These are phyloP conservation scores for Lentinus polychrous DNA, from an alignment of 1,284 basidiomycete genomes.

Conservation along the genomic window DNA sequence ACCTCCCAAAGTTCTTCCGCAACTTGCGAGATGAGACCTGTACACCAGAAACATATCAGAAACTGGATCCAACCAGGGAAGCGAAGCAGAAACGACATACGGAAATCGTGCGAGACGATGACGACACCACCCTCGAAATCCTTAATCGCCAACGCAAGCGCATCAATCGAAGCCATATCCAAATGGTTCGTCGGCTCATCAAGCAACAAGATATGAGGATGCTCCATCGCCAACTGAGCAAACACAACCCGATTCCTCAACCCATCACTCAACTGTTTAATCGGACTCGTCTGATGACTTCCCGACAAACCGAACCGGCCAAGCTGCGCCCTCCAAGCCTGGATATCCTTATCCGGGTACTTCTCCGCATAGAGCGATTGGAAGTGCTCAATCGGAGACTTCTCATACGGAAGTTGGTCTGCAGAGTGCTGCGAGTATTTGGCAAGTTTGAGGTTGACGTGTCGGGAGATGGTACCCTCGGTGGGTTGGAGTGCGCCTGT, in stretches of 20 bases:
- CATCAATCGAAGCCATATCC: constrained; percentile 95
- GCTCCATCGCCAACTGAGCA: constrained; percentile 89
- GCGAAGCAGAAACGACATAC: constrained; percentile 37
- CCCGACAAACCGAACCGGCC: constrained; percentile 96
- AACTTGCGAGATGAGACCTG: constrained; percentile 88
- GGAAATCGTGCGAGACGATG: constrained; percentile 97
- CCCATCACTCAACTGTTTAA: constrained; percentile 93
- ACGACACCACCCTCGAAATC: constrained; percentile 97
- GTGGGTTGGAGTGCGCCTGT: constrained; percentile 78
- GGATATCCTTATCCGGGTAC: constrained; percentile 90
- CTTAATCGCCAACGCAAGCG: constrained; percentile 91
- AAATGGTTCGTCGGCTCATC: constrained; percentile 92
- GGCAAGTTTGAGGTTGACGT: constrained; percentile 87
- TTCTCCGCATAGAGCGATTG: constrained; percentile 75
- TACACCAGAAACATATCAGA: constrained; percentile 12
- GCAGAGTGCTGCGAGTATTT: constrained; percentile 99
- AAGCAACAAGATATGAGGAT: constrained; percentile 84
- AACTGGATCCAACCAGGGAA: background rate
- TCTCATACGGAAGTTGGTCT: constrained; percentile 95
- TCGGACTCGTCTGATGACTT: constrained; percentile 88
- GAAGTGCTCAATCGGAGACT: constrained; percentile 92
- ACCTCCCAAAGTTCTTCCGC: constrained; percentile 99
- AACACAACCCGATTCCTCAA: constrained; percentile 94
- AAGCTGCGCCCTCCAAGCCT: constrained; percentile 92
- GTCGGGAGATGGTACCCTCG: constrained; percentile 85